Evolutionary conservation across 2,329 filamentous ascomycete genomes (phyloP).

Genomic region (Cladosporium halotolerans): DNA sequence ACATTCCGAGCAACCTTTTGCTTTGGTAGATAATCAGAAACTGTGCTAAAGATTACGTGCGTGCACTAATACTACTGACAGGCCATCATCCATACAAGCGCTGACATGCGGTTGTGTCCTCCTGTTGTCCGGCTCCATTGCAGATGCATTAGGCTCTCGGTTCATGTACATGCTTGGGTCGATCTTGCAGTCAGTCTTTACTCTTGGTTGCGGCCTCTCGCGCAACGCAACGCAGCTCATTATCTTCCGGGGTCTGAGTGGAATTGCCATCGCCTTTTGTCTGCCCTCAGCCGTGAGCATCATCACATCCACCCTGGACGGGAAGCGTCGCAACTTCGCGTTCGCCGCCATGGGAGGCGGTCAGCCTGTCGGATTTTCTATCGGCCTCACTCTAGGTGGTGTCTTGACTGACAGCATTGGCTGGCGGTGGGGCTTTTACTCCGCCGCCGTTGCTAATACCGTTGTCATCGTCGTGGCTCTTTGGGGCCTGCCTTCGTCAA

Average conservation of each 20-base stretch:
- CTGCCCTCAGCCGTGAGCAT: constrained; percentile 46
- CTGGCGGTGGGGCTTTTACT: constrained; percentile 49
- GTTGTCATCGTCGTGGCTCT: constrained; percentile 35
- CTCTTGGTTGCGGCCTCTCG: constrained; percentile 39
- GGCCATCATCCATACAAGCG: constrained; percentile 26
- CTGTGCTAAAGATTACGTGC: not conserved
- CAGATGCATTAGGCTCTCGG: constrained; percentile 46
- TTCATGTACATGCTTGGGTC: constrained; percentile 43
- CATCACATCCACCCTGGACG: constrained; percentile 43
- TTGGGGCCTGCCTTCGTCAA: constrained; percentile 32
- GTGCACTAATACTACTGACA: not conserved
- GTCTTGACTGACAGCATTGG: constrained; percentile 44
- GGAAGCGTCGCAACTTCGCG: constrained; percentile 44
- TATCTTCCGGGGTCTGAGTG: constrained; percentile 21
- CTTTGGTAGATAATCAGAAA: constrained; percentile 19
- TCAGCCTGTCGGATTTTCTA: constrained; percentile 46
- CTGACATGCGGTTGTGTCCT: constrained; percentile 46
- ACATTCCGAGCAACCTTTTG: constrained; percentile 21
- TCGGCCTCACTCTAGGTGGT: constrained; percentile 48
- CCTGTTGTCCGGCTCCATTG: constrained; percentile 45
- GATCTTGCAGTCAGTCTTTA: constrained; percentile 40
- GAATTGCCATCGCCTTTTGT: constrained; percentile 25
- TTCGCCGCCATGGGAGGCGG: constrained; percentile 47
- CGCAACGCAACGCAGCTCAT: constrained; percentile 28
- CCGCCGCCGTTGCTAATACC: constrained; percentile 40